Evolutionary conservation across 1,284 basidiomycete genomes (phyloP), one percentile per base, ranked within the genome.

Genomic region (Rhodofomes roseus): DNA sequence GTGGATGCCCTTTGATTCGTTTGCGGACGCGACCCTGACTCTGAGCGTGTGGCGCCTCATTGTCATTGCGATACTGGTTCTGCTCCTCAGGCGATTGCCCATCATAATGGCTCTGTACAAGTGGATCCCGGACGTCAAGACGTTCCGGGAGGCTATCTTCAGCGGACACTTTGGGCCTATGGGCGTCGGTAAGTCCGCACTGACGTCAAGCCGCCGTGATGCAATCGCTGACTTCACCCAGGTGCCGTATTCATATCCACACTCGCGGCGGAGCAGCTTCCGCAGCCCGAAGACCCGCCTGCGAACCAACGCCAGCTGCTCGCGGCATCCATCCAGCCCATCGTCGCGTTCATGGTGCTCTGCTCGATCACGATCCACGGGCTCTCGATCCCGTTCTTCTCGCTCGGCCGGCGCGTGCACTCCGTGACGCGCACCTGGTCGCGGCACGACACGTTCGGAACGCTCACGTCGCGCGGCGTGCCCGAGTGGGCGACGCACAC

Each of bases 111-210:
- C 84, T 0, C 72, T 95, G 48, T 96, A 96, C 77, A 87, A 80
- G 68, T 96, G 89, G 82, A 95, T 97, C 60, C 95, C 95, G 0
- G 95, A 97, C 69, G 84, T 97, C 68, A 96, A 96, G 78, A 96
- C 91, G 0, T 84, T 95, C 65, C 81, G 91, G 27, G 90, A 92
- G 70, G 94, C 95, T 0, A 65, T 93, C 2, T 97, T 97, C 74
- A 87, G 82, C 61, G 96, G 95, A 0, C 95, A 96, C 76, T 96
- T 97, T 71, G 94, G 93, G n/a, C 93, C 94, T 7, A 93, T 96
- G 71, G 92, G 92, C 34, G 87, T 95, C 59, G 92, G 88, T 82
- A 55, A 63, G 83, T 77, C 5, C 11, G 8, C 27, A 12, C 4
- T 20, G 22, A 23, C 20, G 12, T 31, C 34, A 41, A 18, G 20